phyloP scores from a whole-genome alignment of 305 asterid species.

The Solanum hybrid region DNA sequence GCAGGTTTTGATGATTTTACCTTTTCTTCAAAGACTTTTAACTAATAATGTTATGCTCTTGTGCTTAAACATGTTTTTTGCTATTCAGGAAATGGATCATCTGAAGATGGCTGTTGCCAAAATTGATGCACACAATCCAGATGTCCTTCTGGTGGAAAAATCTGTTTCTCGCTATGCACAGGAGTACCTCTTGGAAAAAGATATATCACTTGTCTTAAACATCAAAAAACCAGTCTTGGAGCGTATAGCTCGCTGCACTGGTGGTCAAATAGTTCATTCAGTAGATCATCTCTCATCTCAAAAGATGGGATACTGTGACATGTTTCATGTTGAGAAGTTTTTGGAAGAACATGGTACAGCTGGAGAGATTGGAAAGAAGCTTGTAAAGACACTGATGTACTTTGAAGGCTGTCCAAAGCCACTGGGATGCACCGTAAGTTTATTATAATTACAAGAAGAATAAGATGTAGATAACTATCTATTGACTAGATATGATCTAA shows the following conservation, averaged over 20 bases:
- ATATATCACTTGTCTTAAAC: conserved; percentile 90
- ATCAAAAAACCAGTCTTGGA: conserved; percentile 85
- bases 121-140: conserved; percentile 79
- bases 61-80: conserved; percentile 15
- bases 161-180: conserved; percentile 95
- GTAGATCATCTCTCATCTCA: conserved; percentile 76
- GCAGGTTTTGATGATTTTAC: conserved; percentile 52
- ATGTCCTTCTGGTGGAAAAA: conserved; percentile 94
- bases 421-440: conserved; percentile 86
- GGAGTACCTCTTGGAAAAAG: conserved; percentile 88
- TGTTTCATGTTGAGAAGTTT: conserved; percentile 66
- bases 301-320: conserved; percentile 75
- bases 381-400: conserved; percentile 81
- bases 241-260: conserved; percentile 90
- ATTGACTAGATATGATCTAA: conserved; percentile 6
- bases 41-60: neutral
- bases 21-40: neutral
- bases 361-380: conserved; percentile 65
- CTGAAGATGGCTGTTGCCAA: conserved; percentile 98
- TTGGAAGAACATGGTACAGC: conserved; percentile 70
- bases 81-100: conserved; percentile 93
- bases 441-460: conserved; percentile 4
- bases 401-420: conserved; percentile 99
- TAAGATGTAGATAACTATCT: neutral
- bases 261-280: conserved; percentile 85